Evolutionary conservation across 148 eudicot genomes (phyloP).

Genomic region (Rhododendron mucronatum): DNA sequence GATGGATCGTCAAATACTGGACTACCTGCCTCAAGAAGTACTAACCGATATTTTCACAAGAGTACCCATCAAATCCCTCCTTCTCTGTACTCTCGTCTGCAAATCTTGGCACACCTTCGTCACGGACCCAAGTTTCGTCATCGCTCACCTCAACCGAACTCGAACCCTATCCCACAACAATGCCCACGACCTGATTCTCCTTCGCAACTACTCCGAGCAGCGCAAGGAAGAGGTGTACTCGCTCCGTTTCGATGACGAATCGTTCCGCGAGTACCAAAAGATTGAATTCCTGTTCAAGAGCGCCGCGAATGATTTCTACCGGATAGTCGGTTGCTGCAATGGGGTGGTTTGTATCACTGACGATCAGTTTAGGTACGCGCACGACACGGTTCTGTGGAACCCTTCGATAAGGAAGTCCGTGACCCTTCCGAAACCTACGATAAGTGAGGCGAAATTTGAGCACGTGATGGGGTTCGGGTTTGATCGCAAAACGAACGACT

Average conservation of each 20-base stretch:
- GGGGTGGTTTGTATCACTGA: conserved; percentile 28
- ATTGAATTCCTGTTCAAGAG: conserved; percentile 10
- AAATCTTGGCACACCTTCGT: neutral
- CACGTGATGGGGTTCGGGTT: conserved; percentile 33
- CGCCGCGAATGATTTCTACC: neutral
- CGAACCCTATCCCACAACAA: neutral
- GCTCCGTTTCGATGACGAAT: neutral
- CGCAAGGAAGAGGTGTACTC: conserved; percentile 10
- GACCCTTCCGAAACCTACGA: conserved; percentile 16
- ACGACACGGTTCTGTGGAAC: conserved; percentile 23
- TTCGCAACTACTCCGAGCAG: neutral
- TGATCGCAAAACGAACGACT: conserved; percentile 17
- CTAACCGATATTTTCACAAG: neutral
- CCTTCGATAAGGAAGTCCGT: conserved; percentile 23
- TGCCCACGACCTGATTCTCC: neutral
- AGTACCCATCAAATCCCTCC: neutral
- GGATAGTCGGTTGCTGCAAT: conserved; percentile 28
- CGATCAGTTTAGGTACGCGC: neutral
- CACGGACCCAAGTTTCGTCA: neutral
- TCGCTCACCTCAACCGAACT: neutral
- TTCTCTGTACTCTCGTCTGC: neutral
- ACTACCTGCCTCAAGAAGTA: neutral
- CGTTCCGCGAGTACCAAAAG: neutral
- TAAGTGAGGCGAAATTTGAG: neutral
- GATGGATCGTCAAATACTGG: too few species aligned